These are phyloP conservation scores for Kodamaea sagamina DNA, from an alignment of 805 yeast genomes.

Conservation along the genomic window DNA sequence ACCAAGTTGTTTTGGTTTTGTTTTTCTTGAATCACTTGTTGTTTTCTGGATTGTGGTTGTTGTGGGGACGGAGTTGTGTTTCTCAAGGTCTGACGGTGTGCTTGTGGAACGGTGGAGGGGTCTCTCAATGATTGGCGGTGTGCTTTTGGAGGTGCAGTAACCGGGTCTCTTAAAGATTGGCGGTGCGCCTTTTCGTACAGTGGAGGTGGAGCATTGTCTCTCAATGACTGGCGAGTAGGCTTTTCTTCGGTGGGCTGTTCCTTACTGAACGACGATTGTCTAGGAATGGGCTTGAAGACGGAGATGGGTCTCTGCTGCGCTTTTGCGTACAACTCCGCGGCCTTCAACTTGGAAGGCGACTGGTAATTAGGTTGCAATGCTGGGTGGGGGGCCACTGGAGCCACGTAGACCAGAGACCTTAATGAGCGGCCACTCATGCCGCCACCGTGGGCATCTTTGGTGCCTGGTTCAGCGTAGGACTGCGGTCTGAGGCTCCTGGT, in stretches of 20 bases:
- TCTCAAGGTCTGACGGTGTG: constrained; percentile 4
- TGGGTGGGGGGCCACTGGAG: constrained; percentile 44
- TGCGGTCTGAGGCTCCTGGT: constrained; percentile 39
- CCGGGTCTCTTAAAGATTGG: constrained; percentile 4
- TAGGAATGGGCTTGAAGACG: constrained; percentile 41
- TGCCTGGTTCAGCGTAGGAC: constrained; percentile 20
- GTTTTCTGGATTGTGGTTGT: constrained; percentile 5
- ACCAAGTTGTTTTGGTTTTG: not conserved
- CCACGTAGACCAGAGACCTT: constrained; percentile 25
- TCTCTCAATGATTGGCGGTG: constrained; percentile 6
- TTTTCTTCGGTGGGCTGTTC: constrained; percentile 14
- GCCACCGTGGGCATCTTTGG: not conserved
- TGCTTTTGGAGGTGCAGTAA: constrained; percentile 6
- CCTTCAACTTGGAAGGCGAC: constrained; percentile 43
- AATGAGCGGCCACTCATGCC: constrained; percentile 36
- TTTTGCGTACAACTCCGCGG: constrained; percentile 56
- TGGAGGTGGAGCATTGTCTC: not conserved
- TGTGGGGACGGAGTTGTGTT: constrained; percentile 3
- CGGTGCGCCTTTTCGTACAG: not conserved
- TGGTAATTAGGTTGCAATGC: constrained; percentile 37
- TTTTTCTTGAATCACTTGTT: constrained; percentile 6
- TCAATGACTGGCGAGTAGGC: constrained; percentile 1
- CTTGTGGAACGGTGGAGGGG: constrained; percentile 1
- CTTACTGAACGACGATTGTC: constrained; percentile 61
- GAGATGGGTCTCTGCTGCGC: constrained; percentile 48